phyloP scores from a whole-genome alignment of 139 green algal species.

The Chlorella vulgaris region DNA sequence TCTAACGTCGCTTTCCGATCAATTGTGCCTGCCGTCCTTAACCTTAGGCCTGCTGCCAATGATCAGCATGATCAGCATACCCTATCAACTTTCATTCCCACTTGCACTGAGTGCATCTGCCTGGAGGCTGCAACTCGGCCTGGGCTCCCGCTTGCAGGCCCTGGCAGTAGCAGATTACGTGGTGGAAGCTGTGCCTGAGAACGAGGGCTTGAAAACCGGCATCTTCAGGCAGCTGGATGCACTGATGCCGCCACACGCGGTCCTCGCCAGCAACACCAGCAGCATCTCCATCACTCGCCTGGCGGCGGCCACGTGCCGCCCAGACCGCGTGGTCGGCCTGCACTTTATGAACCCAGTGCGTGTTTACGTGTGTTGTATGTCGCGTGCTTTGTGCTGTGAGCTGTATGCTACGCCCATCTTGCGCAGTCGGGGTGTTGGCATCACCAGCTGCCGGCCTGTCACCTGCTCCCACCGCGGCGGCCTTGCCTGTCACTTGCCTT shows the following conservation, averaged over 20 bases:
- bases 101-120: too few species aligned
- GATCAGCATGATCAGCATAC: too few species aligned
- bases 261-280: slow-evolving; percentile 92
- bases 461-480: too few species aligned
- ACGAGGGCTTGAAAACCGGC: slow-evolving; percentile 77
- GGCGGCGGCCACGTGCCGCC: slow-evolving; percentile 77
- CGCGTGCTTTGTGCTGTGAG: not conserved
- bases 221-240: slow-evolving; percentile 75
- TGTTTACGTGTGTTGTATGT: slow-evolving; percentile 43
- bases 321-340: slow-evolving; percentile 82
- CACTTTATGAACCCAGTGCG: slow-evolving; percentile 92
- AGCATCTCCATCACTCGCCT: slow-evolving; percentile 94
- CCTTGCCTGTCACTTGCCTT: too few species aligned
- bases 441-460: not conserved
- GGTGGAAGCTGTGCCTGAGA: slow-evolving; percentile 87
- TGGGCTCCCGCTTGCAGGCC: not conserved
- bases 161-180: slow-evolving; percentile 74
- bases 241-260: slow-evolving; percentile 61
- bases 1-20: too few species aligned
- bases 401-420: too few species aligned
- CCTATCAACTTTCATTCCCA: too few species aligned
- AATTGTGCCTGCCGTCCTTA: too few species aligned
- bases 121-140: too few species aligned
- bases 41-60: too few species aligned
- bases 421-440: not conserved